phyloP scores from a whole-genome alignment of 345 rosid species.

The Heritiera littoralis region DNA sequence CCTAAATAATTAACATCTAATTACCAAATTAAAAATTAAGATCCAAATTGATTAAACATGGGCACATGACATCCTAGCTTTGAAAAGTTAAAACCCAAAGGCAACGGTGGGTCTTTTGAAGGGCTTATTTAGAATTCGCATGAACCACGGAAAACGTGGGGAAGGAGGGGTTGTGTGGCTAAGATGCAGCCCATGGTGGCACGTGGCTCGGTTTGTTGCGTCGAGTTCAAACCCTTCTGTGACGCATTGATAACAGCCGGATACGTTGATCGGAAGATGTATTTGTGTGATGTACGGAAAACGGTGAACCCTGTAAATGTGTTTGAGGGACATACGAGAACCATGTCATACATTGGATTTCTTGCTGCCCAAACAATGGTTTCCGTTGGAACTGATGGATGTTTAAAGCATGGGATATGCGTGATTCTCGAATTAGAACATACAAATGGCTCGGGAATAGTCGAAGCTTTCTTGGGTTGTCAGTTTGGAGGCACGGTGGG shows the following conservation, averaged over 20 bases:
- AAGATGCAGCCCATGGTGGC: constrained; percentile 49
- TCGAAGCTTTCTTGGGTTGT: constrained; percentile 78
- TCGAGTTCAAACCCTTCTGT: constrained; percentile 71
- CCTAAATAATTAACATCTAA: too few species aligned
- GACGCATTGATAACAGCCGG: constrained; percentile 60
- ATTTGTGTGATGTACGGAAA: constrained; percentile 65
- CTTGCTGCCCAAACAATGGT: constrained; percentile 43
- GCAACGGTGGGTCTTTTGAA: too few species aligned
- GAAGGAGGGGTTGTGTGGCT: constrained; percentile 45
- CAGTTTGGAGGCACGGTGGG: constrained; percentile 75
- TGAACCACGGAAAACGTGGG: constrained; percentile 3
- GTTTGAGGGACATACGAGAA: constrained; percentile 64
- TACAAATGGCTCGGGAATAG: constrained; percentile 69
- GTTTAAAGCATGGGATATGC: constrained; percentile 65
- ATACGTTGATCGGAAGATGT: constrained; percentile 70
- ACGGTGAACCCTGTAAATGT: constrained; percentile 42
- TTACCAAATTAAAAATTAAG: too few species aligned
- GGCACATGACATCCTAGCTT: too few species aligned
- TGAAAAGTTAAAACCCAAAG: too few species aligned
- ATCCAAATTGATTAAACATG: too few species aligned
- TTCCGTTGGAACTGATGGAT: constrained; percentile 69
- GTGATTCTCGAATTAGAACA: constrained; percentile 43
- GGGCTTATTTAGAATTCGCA: too few species aligned
- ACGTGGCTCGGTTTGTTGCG: constrained; percentile 60
- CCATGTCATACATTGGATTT: constrained; percentile 70